Percentiles rank a stretch among this genome's conserved stretches.
These are phyloP conservation scores for Amphicarpaea edgeworthii DNA, from an alignment of 306 rosid genomes.

Conservation along the genomic window DNA sequence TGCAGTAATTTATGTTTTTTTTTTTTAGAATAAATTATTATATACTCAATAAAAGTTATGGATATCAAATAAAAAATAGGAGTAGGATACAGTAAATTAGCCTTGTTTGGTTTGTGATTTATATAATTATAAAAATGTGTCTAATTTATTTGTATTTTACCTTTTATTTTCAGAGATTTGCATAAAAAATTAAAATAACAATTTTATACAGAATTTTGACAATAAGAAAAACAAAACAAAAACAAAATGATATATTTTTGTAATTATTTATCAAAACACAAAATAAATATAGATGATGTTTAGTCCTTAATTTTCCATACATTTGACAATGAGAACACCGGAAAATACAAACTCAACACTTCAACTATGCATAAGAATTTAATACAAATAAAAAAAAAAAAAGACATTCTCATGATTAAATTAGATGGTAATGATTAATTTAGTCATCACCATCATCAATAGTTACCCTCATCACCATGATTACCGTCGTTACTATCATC, in stretches of 20 bases:
- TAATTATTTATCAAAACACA: neutral
- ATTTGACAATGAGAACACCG: neutral
- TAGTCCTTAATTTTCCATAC: too few species aligned
- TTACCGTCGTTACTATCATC: too few species aligned
- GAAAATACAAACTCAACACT: constrained; percentile 1
- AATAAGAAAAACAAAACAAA: neutral
- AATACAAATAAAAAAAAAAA: too few species aligned
- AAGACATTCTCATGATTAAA: too few species aligned
- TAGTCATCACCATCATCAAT: too few species aligned
- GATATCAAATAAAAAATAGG: neutral
- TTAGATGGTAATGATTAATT: too few species aligned
- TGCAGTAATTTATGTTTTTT: neutral
- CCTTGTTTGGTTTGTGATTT: neutral
- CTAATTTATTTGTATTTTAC: neutral
- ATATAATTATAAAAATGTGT: neutral
- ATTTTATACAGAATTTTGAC: neutral
- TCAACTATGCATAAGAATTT: too few species aligned
- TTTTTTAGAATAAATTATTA: constrained; percentile 14
- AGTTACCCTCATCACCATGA: too few species aligned
- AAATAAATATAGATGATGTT: neutral
- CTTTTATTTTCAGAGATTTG: neutral
- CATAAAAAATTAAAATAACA: neutral
- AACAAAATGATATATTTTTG: neutral
- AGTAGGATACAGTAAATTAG: neutral
- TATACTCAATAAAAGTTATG: neutral